Percentiles rank a stretch among this genome's conserved stretches.
Evolutionary conservation across 2,329 filamentous ascomycete species (phyloP).

Genomic region (Coniochaeta ligniaria): DNA sequence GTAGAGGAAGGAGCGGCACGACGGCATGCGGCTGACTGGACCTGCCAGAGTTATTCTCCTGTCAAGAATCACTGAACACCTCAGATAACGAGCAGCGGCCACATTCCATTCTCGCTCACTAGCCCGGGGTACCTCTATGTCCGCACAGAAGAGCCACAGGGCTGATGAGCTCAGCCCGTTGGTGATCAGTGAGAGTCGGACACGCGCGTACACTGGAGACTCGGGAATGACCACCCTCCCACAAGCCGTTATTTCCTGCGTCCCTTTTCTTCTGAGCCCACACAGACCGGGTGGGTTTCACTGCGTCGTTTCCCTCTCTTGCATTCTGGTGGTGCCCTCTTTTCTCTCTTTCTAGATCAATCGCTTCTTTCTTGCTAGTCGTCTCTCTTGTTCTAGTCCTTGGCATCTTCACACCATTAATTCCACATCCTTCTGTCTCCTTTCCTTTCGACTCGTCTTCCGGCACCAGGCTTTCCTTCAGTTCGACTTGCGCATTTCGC

Average conservation of each 20-base stretch:
- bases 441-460: neutral
- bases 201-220: neutral
- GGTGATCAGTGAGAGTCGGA: neutral
- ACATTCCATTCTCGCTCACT: too few species aligned
- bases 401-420: too few species aligned
- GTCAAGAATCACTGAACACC: too few species aligned
- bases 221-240: neutral
- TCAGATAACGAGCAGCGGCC: too few species aligned
- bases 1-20: too few species aligned
- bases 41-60: too few species aligned
- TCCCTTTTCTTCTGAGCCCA: neutral
- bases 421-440: neutral
- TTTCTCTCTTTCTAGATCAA: neutral
- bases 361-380: too few species aligned
- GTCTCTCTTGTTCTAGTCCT: too few species aligned
- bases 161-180: neutral
- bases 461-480: neutral
- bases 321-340: neutral
- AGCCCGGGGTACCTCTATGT: too few species aligned
- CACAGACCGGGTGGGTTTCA: neutral
- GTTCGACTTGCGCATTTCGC: neutral
- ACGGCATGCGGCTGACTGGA: too few species aligned
- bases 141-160: too few species aligned
- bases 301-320: neutral
- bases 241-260: neutral